Evolutionary conservation across 2,329 filamentous ascomycete species (phyloP), one percentile per base, ranked within the genome.

Genomic region (Xylariaceae sp.): DNA sequence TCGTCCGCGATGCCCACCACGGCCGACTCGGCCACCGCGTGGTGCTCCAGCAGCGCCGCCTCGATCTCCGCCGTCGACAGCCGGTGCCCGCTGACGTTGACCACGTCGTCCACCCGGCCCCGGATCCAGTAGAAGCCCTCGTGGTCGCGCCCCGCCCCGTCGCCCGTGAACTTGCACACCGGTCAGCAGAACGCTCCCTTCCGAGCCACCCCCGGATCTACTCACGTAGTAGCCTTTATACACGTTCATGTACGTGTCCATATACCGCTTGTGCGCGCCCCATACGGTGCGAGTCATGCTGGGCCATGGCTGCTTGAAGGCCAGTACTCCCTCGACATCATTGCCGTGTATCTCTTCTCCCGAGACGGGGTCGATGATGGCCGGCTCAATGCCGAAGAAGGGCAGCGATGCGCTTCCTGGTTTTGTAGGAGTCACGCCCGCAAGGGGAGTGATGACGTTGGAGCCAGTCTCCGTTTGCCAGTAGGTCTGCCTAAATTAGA

Each of bases 111-210:
- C 33, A 98, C 92, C 61, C 92, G 88, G 46, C 92, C 92, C 43
- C 92, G 86, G 59, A 98, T 98, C 92, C 92, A 98, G 77, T 96
- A 98, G 72, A 95, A 98, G 37, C 92, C 92, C 53, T 98, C 92
- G 63, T 94, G 84, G 59, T 98, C 92, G 56, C 92, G 85, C 39
- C 85, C 92, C 36, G 92, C 92, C 56, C 92, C 92, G 57, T 98
- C 92, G 38, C 86, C 86, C 12, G 86, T 92, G 67, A 92, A 93
- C 80, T 86, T 36, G 22, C 28, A 32, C 43, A 38, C 28, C 33
- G 44, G 44, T 37, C n/a, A n/a, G n/a, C n/a, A n/a, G n/a, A n/a
- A n/a, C n/a, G n/a, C n/a, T n/a, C n/a, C n/a, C n/a, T n/a, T n/a
- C n/a, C n/a, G n/a, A n/a, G n/a, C n/a, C n/a, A n/a, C n/a, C n/a